Base-by-base conservation (phyloP, 2,329 filamentous ascomycete genomes). In the Graphilbum ipis-grandicollis region DNA sequence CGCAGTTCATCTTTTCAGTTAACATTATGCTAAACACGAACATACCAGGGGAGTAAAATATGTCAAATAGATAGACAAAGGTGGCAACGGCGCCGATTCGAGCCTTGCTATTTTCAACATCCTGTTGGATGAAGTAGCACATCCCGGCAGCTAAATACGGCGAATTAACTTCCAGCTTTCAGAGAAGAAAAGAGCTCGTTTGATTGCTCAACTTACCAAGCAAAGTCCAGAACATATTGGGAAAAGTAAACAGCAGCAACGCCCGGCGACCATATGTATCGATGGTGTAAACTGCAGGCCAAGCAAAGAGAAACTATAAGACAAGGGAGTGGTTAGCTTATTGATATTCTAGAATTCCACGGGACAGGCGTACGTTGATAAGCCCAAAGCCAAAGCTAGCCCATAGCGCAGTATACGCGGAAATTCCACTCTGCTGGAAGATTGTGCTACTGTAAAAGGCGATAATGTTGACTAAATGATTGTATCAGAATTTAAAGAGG, bases 381-480 rank as follows among this genome's bases (percentile, higher is more conserved):
- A 73, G 51, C 34, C 74, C 74, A 47, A 77, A 79, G 6, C 73
- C 74, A 51, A 71, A 71, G 0, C 72, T 76, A 7, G 68, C 69
- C 21, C 72, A 59, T 14, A 77, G 57, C 4, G 78, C 71, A 29
- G 66, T 56, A 32, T 65, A 66, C 2, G 62, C 52, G 31, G 41
- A 53, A 26, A 71, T 69, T 4, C 73, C 73, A 2, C 75, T 67
- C 0, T 75, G 52, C 22, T 53, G 47, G 47, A 75, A 75, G 13
- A 75, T 60, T 3, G 72, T 75, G 0, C 72, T 74, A 0, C 71
- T 77, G 54, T 84, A 84, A 53, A 84, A 84, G 1, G 77, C 74
- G 39, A 83, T 78, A 39, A 82, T 79, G 49, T 81, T 81, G 52
- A 79, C 67, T 34, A 56, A n/a, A n/a, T n/a, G n/a, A n/a, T n/a